Percentiles rank a stretch among this genome's conserved stretches.
Conservation (phyloP, 2,329 filamentous ascomycete genomes). For the Tympanopsis confertula region DNA sequence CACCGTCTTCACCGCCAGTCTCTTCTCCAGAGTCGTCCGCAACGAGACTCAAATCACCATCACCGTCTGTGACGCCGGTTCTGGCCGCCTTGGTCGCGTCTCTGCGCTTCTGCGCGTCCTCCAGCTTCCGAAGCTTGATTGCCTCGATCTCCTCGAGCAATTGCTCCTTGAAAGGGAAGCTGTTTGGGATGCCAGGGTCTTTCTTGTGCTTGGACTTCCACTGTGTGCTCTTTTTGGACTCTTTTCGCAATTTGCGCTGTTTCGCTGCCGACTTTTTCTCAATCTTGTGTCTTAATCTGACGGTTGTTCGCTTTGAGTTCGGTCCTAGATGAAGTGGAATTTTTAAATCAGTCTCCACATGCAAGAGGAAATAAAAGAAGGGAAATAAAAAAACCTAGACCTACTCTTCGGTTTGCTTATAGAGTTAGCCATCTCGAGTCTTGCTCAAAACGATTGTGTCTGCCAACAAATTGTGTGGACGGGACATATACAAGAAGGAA, state of each 20-base stretch:
- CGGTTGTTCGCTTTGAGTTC: conserved; percentile 82
- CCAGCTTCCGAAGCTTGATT: conserved; percentile 66
- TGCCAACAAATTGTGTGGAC: too few relatives aligned
- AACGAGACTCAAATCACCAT: conserved; percentile 25
- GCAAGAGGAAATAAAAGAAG: too few relatives aligned
- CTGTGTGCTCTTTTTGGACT: conserved; percentile 91
- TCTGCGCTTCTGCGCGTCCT: conserved; percentile 60
- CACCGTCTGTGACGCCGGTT: conserved; percentile 33
- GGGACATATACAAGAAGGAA: too few relatives aligned
- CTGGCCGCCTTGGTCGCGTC: conserved; percentile 61
- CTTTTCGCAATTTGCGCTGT: conserved; percentile 79
- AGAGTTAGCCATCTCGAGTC: background rate
- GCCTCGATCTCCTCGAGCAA: conserved; percentile 91
- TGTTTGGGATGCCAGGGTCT: conserved; percentile 91
- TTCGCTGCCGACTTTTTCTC: conserved; percentile 84
- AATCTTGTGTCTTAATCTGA: conserved; percentile 89
- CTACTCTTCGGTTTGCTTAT: background rate
- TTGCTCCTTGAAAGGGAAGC: conserved; percentile 96
- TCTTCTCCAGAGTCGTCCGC: conserved; percentile 30
- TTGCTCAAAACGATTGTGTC: too few relatives aligned
- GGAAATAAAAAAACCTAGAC: too few relatives aligned
- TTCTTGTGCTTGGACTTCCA: conserved; percentile 94
- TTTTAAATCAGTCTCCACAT: too few relatives aligned
- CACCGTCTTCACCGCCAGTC: conserved; percentile 30
- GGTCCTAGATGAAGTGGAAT: conserved; percentile 67